phyloP scores from a whole-genome alignment of 108 stramenopile species.

The Epithemia pelagica region DNA sequence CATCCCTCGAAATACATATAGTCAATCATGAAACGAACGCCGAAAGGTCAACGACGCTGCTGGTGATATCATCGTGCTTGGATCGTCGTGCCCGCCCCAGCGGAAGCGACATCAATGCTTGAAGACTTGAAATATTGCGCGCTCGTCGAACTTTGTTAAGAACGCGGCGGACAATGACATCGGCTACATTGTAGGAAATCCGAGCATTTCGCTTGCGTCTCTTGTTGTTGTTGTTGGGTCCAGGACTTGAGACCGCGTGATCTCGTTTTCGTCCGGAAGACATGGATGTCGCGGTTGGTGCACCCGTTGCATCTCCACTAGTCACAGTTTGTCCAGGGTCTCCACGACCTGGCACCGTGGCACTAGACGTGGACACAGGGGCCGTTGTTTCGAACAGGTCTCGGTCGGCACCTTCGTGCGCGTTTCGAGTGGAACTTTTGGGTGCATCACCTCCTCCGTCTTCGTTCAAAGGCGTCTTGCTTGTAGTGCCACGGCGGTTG shows the following conservation, averaged over 20 bases:
- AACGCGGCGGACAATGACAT: slow-evolving; percentile 73
- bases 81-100: slow-evolving; percentile 72
- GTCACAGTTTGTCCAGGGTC: too few species aligned
- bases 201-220: slow-evolving; percentile 31
- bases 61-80: slow-evolving; percentile 88
- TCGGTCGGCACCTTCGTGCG: slow-evolving; percentile 1
- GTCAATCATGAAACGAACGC: slow-evolving; percentile 41
- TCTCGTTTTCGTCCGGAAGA: neutral
- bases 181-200: slow-evolving; percentile 40
- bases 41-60: slow-evolving; percentile 70
- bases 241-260: slow-evolving; percentile 1
- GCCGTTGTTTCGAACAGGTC: slow-evolving; percentile 6
- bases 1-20: too few species aligned
- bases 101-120: slow-evolving; percentile 71
- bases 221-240: slow-evolving; percentile 32
- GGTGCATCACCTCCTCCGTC: neutral
- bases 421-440: neutral
- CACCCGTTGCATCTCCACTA: too few species aligned
- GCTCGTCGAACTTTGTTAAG: slow-evolving; percentile 79
- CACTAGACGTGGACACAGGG: neutral
- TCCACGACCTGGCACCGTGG: neutral
- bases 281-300: neutral
- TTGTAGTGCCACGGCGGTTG: slow-evolving; percentile 14
- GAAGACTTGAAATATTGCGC: slow-evolving; percentile 68
- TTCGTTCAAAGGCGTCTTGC: neutral